Conservation (phyloP, 768 basidiomycete genomes). For the Cystofilobasidium macerans region DNA sequence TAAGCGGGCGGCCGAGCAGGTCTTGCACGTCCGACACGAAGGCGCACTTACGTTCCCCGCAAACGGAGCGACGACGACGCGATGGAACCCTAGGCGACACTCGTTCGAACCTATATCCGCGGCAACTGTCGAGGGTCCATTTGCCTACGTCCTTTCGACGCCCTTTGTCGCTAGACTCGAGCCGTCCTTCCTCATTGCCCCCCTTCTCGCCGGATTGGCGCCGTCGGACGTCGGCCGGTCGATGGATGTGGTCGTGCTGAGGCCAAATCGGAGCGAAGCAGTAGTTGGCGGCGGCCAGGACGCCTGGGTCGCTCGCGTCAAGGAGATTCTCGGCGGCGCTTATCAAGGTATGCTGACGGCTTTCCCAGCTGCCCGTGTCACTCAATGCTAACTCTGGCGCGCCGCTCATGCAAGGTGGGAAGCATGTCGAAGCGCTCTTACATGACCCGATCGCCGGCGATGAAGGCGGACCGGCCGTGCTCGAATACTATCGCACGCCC, state of each 20-base stretch:
- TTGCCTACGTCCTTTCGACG: slow-evolving; percentile 72
- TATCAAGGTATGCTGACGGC: slow-evolving; percentile 43
- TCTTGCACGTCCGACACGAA: slow-evolving; percentile 60
- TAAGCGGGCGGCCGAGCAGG: slow-evolving; percentile 69
- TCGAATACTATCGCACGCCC: not conserved
- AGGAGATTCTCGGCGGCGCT: slow-evolving; percentile 52
- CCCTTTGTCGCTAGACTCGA: slow-evolving; percentile 80
- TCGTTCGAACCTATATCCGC: too few relatives aligned
- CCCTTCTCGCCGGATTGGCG: slow-evolving; percentile 50
- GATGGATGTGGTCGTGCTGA: slow-evolving; percentile 64
- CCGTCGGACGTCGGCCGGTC: slow-evolving; percentile 42
- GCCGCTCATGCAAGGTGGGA: slow-evolving; percentile 43
- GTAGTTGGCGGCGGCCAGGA: slow-evolving; percentile 35
- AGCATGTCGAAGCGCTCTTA: slow-evolving; percentile 48
- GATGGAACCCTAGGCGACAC: slow-evolving; percentile 31
- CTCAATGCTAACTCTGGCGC: not conserved
- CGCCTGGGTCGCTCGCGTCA: slow-evolving; percentile 48
- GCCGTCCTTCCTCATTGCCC: slow-evolving; percentile 64
- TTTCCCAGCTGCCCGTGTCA: not conserved
- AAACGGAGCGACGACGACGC: slow-evolving; percentile 32
- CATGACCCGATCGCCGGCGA: not conserved
- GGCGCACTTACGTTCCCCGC: slow-evolving; percentile 47
- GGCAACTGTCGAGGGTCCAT: slow-evolving; percentile 58
- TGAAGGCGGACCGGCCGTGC: not conserved
- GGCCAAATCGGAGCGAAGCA: slow-evolving; percentile 43